A percentile compares a stretch with the other conserved stretches of the same genome.
phyloP scores from a whole-genome alignment of 768 basidiomycete species.

The Podaxis sp. region DNA sequence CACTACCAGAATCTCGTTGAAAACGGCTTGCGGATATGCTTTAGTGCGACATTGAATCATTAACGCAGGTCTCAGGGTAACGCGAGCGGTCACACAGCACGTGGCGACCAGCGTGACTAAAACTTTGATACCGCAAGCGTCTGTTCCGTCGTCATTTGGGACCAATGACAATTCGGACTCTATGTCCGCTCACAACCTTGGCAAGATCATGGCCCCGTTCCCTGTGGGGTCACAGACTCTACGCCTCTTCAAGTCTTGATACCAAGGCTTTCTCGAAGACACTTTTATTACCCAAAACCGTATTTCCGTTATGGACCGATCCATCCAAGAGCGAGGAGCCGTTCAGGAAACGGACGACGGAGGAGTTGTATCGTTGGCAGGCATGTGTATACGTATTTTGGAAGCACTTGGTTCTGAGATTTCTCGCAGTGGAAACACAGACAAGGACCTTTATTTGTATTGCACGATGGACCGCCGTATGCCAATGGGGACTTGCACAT shows the following conservation, averaged over 20 bases:
- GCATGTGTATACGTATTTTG: slow-evolving; percentile 35
- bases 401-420: background rate
- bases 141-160: background rate
- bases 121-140: background rate
- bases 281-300: slow-evolving; percentile 78
- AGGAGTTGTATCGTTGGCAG: slow-evolving; percentile 79
- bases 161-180: slow-evolving; percentile 11
- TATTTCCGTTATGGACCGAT: slow-evolving; percentile 73
- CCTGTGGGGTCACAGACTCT: background rate
- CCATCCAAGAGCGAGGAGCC: slow-evolving; percentile 59
- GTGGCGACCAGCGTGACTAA: background rate
- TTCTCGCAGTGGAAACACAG: slow-evolving; percentile 59
- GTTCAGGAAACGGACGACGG: slow-evolving; percentile 63
- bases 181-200: slow-evolving; percentile 7
- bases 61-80: background rate
- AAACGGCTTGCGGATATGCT: no score
- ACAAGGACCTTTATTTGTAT: slow-evolving; percentile 70
- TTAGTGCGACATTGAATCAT: no score
- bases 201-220: background rate
- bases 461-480: slow-evolving; percentile 97
- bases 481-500: slow-evolving; percentile 96
- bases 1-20: no score
- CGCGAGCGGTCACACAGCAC: background rate
- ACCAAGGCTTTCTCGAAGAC: slow-evolving; percentile 53
- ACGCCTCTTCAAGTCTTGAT: slow-evolving; percentile 19